phyloP scores from a whole-genome alignment of 164 flowering plant genomes.

The Buxus sempervirens region DNA sequence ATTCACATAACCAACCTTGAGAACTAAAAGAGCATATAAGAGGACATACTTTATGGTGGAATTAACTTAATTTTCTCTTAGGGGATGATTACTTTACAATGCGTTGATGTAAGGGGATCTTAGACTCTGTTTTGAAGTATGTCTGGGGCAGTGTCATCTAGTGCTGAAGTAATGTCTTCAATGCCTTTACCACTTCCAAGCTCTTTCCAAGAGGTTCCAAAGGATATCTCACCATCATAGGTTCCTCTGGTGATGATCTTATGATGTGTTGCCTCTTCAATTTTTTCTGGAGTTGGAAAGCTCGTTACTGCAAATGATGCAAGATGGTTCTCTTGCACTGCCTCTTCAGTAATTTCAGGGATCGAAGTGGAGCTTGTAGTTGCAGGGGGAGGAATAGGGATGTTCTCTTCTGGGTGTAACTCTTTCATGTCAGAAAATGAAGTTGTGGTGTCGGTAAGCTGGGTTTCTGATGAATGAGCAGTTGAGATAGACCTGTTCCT shows the following conservation, averaged over 20 bases:
- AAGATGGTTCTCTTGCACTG: background rate
- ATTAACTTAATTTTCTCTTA: too few relatives aligned
- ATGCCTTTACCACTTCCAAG: constrained; percentile 10
- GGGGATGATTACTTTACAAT: too few relatives aligned
- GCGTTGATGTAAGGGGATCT: too few relatives aligned
- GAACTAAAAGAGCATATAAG: too few relatives aligned
- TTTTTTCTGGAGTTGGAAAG: constrained; percentile 3
- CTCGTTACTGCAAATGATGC: background rate
- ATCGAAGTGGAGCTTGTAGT: constrained; percentile 1
- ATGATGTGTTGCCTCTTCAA: constrained; percentile 12
- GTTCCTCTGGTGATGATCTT: constrained; percentile 18
- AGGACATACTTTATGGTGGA: too few relatives aligned
- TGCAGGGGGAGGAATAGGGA: constrained; percentile 9
- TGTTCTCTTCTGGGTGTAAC: background rate
- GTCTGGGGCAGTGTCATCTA: constrained; percentile 8
- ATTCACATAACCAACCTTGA: too few relatives aligned
- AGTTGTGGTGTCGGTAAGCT: constrained; percentile 9
- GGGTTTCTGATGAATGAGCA: constrained; percentile 13
- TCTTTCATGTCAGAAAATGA: constrained; percentile 19
- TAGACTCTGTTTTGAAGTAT: background rate
- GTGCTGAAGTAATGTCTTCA: constrained; percentile 3
- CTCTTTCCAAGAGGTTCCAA: constrained; percentile 33
- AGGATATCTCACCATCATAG: constrained; percentile 44
- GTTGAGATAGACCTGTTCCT: constrained; percentile 10
- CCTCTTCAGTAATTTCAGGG: constrained; percentile 11